Evolutionary conservation across 2,329 filamentous ascomycete species (phyloP).

Genomic region (Microdochium paspali): DNA sequence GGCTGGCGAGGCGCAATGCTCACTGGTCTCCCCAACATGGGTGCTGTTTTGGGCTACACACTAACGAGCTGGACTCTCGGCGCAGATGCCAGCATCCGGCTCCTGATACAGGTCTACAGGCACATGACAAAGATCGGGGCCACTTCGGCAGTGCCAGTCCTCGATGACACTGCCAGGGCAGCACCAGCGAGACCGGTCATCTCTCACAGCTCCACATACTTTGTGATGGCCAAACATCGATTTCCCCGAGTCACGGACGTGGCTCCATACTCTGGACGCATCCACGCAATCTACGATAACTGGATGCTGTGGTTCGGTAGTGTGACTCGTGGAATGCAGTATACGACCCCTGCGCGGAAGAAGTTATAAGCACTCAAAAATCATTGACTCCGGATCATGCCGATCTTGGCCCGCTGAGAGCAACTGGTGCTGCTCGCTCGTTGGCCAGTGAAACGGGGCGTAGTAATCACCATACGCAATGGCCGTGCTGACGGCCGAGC

Average conservation of each 20-base stretch:
- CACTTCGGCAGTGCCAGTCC: slow-evolving; percentile 32
- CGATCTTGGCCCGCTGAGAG: slow-evolving; percentile 13
- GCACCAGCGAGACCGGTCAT: slow-evolving; percentile 14
- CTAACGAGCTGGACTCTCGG: slow-evolving; percentile 61
- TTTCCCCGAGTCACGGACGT: slow-evolving; percentile 11
- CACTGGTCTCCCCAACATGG: slow-evolving; percentile 55
- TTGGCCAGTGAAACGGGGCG: slow-evolving; percentile 14
- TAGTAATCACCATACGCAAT: too few relatives aligned
- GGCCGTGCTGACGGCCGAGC: too few relatives aligned
- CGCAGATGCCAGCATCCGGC: slow-evolving; percentile 40
- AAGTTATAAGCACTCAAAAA: slow-evolving; percentile 3
- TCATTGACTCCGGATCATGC: too few relatives aligned
- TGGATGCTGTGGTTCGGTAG: slow-evolving; percentile 13
- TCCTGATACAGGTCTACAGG: slow-evolving; percentile 39
- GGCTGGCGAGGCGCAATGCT: slow-evolving; percentile 59
- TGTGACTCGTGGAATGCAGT: slow-evolving; percentile 11
- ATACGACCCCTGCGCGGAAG: slow-evolving; percentile 10
- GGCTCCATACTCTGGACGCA: slow-evolving; percentile 13
- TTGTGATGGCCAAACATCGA: slow-evolving; percentile 8
- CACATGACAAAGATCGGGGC: slow-evolving; percentile 35
- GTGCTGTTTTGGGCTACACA: slow-evolving; percentile 54
- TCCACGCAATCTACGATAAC: slow-evolving; percentile 10
- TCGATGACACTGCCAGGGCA: slow-evolving; percentile 24
- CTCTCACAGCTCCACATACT: slow-evolving; percentile 10
- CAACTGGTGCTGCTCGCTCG: too few relatives aligned